Percentiles rank a stretch among this genome's conserved stretches.
Evolutionary conservation across 176 grass and related monocot species (phyloP).

Genomic region (Ensete ventricosum): DNA sequence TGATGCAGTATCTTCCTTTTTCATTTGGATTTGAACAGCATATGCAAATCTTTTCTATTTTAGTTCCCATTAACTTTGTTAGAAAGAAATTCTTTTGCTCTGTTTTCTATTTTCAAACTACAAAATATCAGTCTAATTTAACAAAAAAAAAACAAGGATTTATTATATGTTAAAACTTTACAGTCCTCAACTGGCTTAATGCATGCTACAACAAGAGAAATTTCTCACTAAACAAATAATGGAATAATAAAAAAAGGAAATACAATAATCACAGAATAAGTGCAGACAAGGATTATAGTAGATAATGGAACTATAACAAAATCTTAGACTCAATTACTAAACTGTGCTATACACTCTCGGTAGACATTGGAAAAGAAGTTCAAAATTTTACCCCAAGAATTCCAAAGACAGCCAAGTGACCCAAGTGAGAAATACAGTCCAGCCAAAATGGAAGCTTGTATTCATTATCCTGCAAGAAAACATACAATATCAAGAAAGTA

Average conservation of each 20-base stretch:
- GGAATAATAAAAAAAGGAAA: not conserved
- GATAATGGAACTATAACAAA: not conserved
- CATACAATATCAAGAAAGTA: slow-evolving; percentile 7
- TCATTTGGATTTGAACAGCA: too few species aligned
- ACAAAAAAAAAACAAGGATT: too few species aligned
- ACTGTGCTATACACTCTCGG: not conserved
- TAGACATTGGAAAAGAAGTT: not conserved
- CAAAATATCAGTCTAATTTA: too few species aligned
- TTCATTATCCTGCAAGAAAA: slow-evolving; percentile 42
- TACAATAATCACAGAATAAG: not conserved
- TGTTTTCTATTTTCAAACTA: too few species aligned
- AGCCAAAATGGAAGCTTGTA: slow-evolving; percentile 44
- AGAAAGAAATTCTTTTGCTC: too few species aligned
- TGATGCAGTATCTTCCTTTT: too few species aligned
- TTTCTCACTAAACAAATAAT: not conserved
- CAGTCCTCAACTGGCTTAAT: too few species aligned
- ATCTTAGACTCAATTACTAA: not conserved
- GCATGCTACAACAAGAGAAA: too few species aligned
- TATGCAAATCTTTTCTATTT: too few species aligned
- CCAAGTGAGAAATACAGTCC: slow-evolving; percentile 69
- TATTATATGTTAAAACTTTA: too few species aligned
- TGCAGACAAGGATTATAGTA: not conserved
- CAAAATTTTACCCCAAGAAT: slow-evolving; percentile 63
- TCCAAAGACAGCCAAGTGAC: slow-evolving; percentile 71
- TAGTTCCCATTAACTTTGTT: too few species aligned